Base-by-base conservation (phyloP, 768 basidiomycete species). In the Naganishia kalamii region DNA sequence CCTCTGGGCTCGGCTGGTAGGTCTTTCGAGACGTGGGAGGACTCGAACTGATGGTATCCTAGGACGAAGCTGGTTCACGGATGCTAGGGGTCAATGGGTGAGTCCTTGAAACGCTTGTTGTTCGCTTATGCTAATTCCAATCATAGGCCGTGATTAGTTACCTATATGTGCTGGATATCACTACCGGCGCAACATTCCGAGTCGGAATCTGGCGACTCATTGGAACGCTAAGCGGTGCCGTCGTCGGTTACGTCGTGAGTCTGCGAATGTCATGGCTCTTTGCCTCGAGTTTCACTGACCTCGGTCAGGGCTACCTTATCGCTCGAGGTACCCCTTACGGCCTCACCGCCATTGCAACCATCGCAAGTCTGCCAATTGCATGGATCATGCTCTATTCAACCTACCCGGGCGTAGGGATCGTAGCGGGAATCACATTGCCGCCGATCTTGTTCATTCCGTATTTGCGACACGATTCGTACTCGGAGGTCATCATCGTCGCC, bases 371-470 rank as follows among this genome's bases (percentile, higher is more conserved):
- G 1, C 74, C 77, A 1, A 75, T 77, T 21, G 72, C 75, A 2
- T 74, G 67, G 47, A 65, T 73, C 62, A 76, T 79, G 67, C 65
- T 79, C n/a, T 77, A 71, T 46, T 60, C 72, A 0, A 62, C 40
- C 6, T 65, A 67, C 50, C 73, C 70, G 7, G 68, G 62, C 10
- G 46, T 75, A 23, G 70, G 68, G 12, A 68, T 71, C 17, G 68
- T 70, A 17, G 66, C 70, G 60, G 77, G 76, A 7, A 78, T 79
- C 65, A 78, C 78, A 1, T 60, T 79, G 4, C 76, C 78, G 2
- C 77, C 78, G 0, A 60, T 79, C 27, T 32, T 79, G 3, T 79
- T 77, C 60, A 70, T 79, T 27, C 66, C 69, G 3, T 77, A 77
- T 54, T 65, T 78, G 17, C 66, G 51, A 1, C 60, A 72, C 0